Percentiles rank a stretch among this genome's conserved stretches.
Conservation (phyloP, 2,329 filamentous ascomycete species). For the Clarireedia homoeocarpa region DNA sequence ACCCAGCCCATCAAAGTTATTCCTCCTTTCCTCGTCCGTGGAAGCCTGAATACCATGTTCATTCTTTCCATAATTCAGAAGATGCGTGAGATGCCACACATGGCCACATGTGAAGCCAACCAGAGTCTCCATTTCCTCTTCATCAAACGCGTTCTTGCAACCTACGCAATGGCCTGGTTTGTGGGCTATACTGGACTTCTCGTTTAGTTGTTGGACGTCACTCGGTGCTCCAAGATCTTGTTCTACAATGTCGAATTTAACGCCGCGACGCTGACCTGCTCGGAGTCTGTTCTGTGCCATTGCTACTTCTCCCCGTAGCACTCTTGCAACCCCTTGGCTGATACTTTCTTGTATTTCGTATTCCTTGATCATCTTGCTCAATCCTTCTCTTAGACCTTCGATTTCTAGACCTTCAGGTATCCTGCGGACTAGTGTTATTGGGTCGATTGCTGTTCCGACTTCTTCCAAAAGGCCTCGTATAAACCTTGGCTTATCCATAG, state of each 20-base stretch:
- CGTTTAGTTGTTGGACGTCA: constrained; percentile 6
- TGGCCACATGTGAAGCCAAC: constrained; percentile 78
- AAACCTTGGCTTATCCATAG: constrained; percentile 95
- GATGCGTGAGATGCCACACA: constrained; percentile 68
- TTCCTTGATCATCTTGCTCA: constrained; percentile 87
- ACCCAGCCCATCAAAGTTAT: constrained; percentile 29
- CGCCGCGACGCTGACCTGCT: constrained; percentile 70
- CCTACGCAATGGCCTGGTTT: constrained; percentile 51
- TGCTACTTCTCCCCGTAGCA: constrained; percentile 80
- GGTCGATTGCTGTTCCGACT: constrained; percentile 88
- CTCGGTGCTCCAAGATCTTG: constrained; percentile 22
- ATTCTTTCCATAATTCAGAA: constrained; percentile 42
- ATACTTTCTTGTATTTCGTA: constrained; percentile 95
- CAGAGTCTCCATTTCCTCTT: constrained; percentile 61
- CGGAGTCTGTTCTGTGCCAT: constrained; percentile 74
- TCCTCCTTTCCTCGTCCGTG: constrained; percentile 29
- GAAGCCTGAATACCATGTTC: constrained; percentile 32
- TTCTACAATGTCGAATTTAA: constrained; percentile 74
- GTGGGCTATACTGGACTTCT: constrained; percentile 8
- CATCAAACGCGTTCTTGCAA: constrained; percentile 48
- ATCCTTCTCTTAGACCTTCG: constrained; percentile 77
- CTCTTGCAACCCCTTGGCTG: constrained; percentile 78
- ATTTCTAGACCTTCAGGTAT: constrained; percentile 94
- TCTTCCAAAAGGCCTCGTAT: constrained; percentile 88
- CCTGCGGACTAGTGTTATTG: constrained; percentile 78